phyloP scores from a whole-genome alignment of 108 stramenopile species.

The Skeletonema tropicum region DNA sequence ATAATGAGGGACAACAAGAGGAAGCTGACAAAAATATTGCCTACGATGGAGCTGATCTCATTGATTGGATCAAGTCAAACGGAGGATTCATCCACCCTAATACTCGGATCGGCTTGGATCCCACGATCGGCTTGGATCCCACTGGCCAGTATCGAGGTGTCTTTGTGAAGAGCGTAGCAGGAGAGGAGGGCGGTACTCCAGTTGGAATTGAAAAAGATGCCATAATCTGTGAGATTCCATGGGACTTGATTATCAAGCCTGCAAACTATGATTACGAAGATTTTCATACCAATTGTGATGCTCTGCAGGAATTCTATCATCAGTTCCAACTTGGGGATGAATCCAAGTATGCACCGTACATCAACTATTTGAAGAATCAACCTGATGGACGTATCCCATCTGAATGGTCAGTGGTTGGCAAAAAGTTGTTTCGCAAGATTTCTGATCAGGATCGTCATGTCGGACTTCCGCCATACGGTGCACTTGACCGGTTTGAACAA shows the following conservation, averaged over 20 bases:
- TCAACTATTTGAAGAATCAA: conserved; percentile 66
- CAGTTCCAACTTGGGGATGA: conserved; percentile 53
- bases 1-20: background rate
- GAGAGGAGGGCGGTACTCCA: conserved; percentile 6
- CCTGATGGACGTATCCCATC: conserved; percentile 48
- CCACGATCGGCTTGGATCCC: conserved; percentile 44
- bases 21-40: conserved; percentile 26
- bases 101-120: conserved; percentile 46
- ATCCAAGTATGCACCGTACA: conserved; percentile 70
- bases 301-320: conserved; percentile 27
- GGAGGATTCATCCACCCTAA: conserved; percentile 47
- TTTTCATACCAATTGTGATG: background rate
- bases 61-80: conserved; percentile 41
- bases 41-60: background rate
- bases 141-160: conserved; percentile 49
- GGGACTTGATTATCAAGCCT: conserved; percentile 43
- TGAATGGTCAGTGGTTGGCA: conserved; percentile 52
- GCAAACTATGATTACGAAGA: conserved; percentile 17
- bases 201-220: conserved; percentile 35
- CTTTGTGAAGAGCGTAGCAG: conserved; percentile 31
- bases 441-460: conserved; percentile 6
- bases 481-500: conserved; percentile 27
- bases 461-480: conserved; percentile 31
- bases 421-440: conserved; percentile 43
- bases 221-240: conserved; percentile 38